Percentiles rank a stretch among this genome's conserved stretches.
Conservation (phyloP, 257 asterid species). For the Solanum etuberosum region DNA sequence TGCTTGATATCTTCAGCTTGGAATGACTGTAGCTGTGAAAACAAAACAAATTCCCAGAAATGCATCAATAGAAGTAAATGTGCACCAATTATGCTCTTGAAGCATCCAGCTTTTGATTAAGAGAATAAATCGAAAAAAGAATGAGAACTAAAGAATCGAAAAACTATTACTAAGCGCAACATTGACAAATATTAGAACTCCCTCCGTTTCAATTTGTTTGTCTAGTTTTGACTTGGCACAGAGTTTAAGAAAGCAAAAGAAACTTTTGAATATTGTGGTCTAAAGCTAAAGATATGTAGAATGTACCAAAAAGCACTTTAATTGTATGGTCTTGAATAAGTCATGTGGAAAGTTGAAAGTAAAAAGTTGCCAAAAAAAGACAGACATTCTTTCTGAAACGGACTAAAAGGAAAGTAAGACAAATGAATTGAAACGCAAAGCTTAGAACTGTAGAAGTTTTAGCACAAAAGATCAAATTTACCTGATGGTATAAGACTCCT, state of each 20-base stretch:
- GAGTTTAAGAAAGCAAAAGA: no score
- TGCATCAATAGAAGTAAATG: background rate
- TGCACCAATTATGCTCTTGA: background rate
- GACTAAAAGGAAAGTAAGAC: background rate
- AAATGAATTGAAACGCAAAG: background rate
- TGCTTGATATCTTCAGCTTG: constrained; percentile 89
- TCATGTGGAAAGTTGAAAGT: background rate
- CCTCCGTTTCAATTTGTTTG: background rate
- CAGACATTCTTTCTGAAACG: background rate
- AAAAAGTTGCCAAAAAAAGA: background rate
- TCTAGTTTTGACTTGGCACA: background rate
- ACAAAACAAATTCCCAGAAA: background rate
- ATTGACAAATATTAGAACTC: background rate
- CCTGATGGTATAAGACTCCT: constrained; percentile 88
- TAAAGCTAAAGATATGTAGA: background rate
- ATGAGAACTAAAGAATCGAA: background rate
- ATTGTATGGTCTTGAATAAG: background rate
- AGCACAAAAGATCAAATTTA: constrained; percentile 13
- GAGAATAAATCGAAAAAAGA: background rate
- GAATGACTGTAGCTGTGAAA: constrained; percentile 69
- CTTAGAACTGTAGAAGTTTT: background rate
- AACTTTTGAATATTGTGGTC: background rate
- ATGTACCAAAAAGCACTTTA: rapidly evolving
- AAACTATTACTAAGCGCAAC: background rate
- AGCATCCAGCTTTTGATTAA: background rate